Evolutionary conservation across 805 yeast species (phyloP), one percentile per base, ranked within the genome.

Genomic region (Kodamaea sagamina): DNA sequence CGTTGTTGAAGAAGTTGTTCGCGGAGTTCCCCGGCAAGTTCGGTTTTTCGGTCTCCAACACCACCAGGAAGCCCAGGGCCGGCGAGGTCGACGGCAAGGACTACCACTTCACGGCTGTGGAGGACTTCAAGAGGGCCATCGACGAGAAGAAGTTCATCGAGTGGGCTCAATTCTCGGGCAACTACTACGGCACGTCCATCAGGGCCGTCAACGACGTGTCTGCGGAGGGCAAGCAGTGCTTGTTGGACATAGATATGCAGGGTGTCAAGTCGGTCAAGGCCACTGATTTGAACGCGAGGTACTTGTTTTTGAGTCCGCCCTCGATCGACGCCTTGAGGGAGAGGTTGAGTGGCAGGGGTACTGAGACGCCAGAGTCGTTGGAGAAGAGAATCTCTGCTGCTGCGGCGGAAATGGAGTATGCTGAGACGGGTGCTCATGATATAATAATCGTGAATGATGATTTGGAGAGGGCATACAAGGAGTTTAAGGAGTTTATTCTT

Each of bases 101-200:
- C 61, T 93, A 93, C 76, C 83, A 92, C 67, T 93, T 92, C 63
- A 78, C 78, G 43, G 77, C 85, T 22, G 90, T 86, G 44, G 93
- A 86, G 11, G 78, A 79, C 46, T 93, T 93, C 78, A 78, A 89
- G 67, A 61, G 72, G 53, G 74, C 88, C 66, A 89, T 93, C 51
- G 82, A 74, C 8, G 81, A 82, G 17, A 71, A 79, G 35, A 85
- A 83, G 49, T 93, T 93, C 71, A 82, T 93, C 52, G 99, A 93
- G 69, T 89, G 96, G 93, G 99, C 99, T 4, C 93, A 89, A 68
- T 93, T 93, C 60, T 88, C 96, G 9, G 98, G 98, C 41, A 93
- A 93, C 75, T 90, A 86, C 75, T 93, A 93, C 68, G 99, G 99
- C 46, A 93, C 99, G 39, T 75, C 96, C 36, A 75, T 89, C 56